Evolutionary conservation across 164 flowering plant genomes (phyloP).

Genomic region (Tetrastigma voinierianum): DNA sequence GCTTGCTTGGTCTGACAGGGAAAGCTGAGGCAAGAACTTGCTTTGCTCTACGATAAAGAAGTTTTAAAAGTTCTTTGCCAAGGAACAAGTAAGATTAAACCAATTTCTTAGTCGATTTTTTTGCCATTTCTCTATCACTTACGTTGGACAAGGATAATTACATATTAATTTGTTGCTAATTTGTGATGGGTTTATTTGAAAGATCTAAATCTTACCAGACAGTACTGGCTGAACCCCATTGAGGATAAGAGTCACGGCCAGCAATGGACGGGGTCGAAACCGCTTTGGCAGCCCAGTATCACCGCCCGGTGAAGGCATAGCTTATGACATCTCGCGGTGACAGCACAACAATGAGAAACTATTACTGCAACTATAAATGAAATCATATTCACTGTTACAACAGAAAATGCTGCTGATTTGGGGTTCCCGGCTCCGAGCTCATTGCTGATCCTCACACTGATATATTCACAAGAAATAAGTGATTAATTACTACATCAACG

Average conservation of each 20-base stretch:
- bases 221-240: slow-evolving; percentile 65
- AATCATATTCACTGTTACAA: slow-evolving; percentile 30
- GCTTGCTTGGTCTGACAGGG: too few relatives aligned
- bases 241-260: slow-evolving; percentile 51
- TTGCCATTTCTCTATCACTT: too few relatives aligned
- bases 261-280: slow-evolving; percentile 53
- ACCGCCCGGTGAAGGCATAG: slow-evolving; percentile 66
- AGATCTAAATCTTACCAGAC: slow-evolving; percentile 42
- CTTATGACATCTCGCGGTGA: slow-evolving; percentile 52
- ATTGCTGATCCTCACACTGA: slow-evolving; percentile 63
- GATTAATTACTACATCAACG: too few relatives aligned
- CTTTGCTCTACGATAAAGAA: too few relatives aligned
- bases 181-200: neutral
- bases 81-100: too few relatives aligned
- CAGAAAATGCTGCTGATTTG: slow-evolving; percentile 54
- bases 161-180: too few relatives aligned
- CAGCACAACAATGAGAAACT: slow-evolving; percentile 35
- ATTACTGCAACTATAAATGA: slow-evolving; percentile 44
- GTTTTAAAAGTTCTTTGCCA: too few relatives aligned
- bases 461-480: too few relatives aligned
- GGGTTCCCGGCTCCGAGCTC: slow-evolving; percentile 67
- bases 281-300: too few relatives aligned
- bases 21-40: too few relatives aligned
- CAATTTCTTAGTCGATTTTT: too few relatives aligned
- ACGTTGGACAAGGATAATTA: too few relatives aligned